Evolutionary conservation across 2,329 filamentous ascomycete species (phyloP).

Genomic region (Apiospora rasikravindrae): DNA sequence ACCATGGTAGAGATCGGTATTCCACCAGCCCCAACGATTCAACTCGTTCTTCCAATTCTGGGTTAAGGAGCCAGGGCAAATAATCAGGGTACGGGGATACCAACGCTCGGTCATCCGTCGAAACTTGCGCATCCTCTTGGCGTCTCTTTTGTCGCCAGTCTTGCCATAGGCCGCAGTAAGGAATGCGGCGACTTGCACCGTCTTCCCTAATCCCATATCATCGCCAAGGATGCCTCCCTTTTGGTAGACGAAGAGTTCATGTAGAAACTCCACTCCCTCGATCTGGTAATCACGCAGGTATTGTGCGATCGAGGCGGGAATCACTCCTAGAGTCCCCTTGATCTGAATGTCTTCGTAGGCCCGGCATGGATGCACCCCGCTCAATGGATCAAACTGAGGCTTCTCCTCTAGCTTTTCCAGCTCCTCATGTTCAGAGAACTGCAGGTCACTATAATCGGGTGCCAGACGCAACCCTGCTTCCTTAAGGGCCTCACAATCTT

Average conservation of each 20-base stretch:
- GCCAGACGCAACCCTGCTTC: constrained; percentile 76
- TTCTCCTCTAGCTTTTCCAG: constrained; percentile 69
- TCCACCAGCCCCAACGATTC: constrained; percentile 94
- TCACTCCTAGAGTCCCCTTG: constrained; percentile 75
- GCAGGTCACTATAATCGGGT: constrained; percentile 75
- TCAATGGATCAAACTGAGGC: constrained; percentile 65
- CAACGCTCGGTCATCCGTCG: constrained; percentile 67
- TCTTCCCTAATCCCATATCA: constrained; percentile 98
- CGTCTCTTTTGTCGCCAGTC: constrained; percentile 84
- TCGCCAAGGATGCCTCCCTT: constrained; percentile 90
- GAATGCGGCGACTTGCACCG: constrained; percentile 93
- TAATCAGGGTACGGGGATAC: constrained; percentile 84
- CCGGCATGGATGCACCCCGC: constrained; percentile 67
- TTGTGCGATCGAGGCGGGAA: constrained; percentile 88
- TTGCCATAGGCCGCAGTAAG: constrained; percentile 93
- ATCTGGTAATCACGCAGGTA: constrained; percentile 94
- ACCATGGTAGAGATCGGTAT: constrained; percentile 82
- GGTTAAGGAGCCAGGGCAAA: constrained; percentile 88
- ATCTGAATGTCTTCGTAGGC: constrained; percentile 78
- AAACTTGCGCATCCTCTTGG: constrained; percentile 86
- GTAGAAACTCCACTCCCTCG: constrained; percentile 82
- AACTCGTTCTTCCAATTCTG: constrained; percentile 91
- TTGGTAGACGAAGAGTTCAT: constrained; percentile 89
- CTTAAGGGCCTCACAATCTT: constrained; percentile 52
- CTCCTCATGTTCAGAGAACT: constrained; percentile 74